phyloP scores from a whole-genome alignment of 805 yeast species.

The Candida ficus region DNA sequence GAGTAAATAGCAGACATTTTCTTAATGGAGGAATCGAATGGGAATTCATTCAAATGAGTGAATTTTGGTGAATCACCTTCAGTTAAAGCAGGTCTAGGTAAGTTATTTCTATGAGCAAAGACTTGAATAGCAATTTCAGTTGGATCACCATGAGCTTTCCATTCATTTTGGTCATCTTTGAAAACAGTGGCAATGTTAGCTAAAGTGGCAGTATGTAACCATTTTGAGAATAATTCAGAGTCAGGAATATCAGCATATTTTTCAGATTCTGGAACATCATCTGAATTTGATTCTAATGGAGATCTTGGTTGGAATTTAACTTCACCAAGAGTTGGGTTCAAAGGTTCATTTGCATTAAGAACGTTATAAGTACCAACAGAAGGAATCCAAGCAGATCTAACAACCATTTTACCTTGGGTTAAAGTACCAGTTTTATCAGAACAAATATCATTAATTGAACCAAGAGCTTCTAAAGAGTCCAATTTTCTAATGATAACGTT shows the following conservation, averaged over 20 bases:
- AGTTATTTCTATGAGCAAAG: constrained; percentile 54
- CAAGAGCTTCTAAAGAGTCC: constrained; percentile 74
- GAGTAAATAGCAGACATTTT: constrained; percentile 63
- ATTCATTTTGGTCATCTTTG: constrained; percentile 39
- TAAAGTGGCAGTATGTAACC: constrained; percentile 64
- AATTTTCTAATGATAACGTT: constrained; percentile 71
- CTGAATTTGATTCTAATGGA: constrained; percentile 20
- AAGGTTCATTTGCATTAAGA: constrained; percentile 52
- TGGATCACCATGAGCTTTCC: constrained; percentile 87
- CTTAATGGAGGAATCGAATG: constrained; percentile 71
- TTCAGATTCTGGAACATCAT: constrained; percentile 13
- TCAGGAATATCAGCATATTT: constrained; percentile 3
- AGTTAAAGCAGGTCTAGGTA: constrained; percentile 39
- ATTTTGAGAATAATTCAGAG: constrained; percentile 27
- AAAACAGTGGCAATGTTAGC: constrained; percentile 75
- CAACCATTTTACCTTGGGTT: constrained; percentile 76
- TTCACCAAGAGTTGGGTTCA: constrained; percentile 57
- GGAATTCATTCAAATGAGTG: constrained; percentile 55
- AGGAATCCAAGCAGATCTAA: constrained; percentile 67
- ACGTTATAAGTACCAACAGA: constrained; percentile 52
- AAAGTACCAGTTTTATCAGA: constrained; percentile 82
- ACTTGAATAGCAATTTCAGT: constrained; percentile 88
- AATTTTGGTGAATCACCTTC: constrained; percentile 28
- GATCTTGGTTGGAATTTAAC: constrained; percentile 19
- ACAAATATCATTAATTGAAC: constrained; percentile 74